Evolutionary conservation across 108 stramenopile species (phyloP).

Genomic region (Fragilaria radians): DNA sequence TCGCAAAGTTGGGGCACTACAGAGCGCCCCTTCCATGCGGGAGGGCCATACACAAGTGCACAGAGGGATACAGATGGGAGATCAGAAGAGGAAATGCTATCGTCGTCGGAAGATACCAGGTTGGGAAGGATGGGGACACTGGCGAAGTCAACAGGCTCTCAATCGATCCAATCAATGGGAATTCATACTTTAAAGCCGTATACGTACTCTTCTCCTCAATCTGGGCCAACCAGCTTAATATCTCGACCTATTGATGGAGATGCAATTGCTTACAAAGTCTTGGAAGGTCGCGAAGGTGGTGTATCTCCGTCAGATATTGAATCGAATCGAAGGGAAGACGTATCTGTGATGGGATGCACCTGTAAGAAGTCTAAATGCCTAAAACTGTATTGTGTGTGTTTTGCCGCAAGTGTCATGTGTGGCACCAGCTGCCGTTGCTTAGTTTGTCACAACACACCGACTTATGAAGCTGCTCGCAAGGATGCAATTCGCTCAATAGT

Average conservation of each 20-base stretch:
- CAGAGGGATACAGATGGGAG: background rate
- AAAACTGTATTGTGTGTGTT: constrained; percentile 75
- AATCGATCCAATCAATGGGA: too few species aligned
- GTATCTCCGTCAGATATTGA: background rate
- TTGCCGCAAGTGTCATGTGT: constrained; percentile 19
- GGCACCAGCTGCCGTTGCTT: constrained; percentile 59
- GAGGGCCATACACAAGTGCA: background rate
- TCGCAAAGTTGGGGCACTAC: background rate
- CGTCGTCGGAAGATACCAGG: too few species aligned
- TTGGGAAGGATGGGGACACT: too few species aligned
- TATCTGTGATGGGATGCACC: constrained; percentile 58
- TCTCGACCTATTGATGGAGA: background rate
- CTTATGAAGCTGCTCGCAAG: constrained; percentile 50
- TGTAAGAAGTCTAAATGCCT: constrained; percentile 96
- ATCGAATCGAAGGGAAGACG: constrained; percentile 18
- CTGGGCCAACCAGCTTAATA: background rate
- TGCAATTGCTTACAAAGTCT: background rate
- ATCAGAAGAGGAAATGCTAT: background rate
- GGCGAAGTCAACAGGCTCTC: too few species aligned
- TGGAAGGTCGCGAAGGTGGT: background rate
- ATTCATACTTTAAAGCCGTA: background rate
- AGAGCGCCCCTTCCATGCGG: background rate
- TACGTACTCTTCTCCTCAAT: background rate
- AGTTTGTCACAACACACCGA: constrained; percentile 60
- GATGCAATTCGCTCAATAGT: constrained; percentile 78